Evolutionary conservation across 2,329 filamentous ascomycete genomes (phyloP), one percentile per base, ranked within the genome.

Genomic region (Diaporthe ampelina): DNA sequence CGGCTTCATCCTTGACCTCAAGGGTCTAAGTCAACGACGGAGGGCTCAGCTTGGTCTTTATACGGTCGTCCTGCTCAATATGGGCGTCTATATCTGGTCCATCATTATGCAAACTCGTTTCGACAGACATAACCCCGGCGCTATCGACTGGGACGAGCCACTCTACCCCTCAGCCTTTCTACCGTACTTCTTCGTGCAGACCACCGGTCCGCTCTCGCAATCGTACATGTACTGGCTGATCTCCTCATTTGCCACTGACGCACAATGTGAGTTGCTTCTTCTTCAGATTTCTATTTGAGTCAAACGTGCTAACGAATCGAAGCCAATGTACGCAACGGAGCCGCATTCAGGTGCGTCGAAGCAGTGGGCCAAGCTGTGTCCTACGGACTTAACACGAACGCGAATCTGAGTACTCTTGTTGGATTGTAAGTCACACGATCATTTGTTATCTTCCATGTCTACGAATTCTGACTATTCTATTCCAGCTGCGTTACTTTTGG

Each of bases 31-130:
- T 73, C 84, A 85, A 71, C 83, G 86, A 11, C 84, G 86, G 26
- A 82, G 86, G 17, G 86, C 85, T 21, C 85, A 87, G 73, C 73
- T 85, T 6, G 86, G 85, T 63, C 82, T 88, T 9, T 84, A 84
- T 74, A 84, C 81, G 4, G 85, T 87, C 7, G 82, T 86, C 3
- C 78, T 84, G n/a, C 82, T 86, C 9, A 88, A 87, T 58, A 75
- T 85, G 6, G 86, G 84, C n/a, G 86, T 86, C 0, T 87, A 87
- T 69, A 85, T 87, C 74, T 87, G 86, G 86, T 86, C 85, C 1
- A 86, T 87, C 69, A 79, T 86, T 26, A 87, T 87, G 83, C 85
- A 87, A 75, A 79, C 79, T 11, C 79, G 78, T 26, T 87, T 87
- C 76, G 82, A 84, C 45, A 74, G 54, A 43, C 69, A 80, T 3